phyloP scores from a whole-genome alignment of 345 rosid species.

The Barbarea vulgaris region DNA sequence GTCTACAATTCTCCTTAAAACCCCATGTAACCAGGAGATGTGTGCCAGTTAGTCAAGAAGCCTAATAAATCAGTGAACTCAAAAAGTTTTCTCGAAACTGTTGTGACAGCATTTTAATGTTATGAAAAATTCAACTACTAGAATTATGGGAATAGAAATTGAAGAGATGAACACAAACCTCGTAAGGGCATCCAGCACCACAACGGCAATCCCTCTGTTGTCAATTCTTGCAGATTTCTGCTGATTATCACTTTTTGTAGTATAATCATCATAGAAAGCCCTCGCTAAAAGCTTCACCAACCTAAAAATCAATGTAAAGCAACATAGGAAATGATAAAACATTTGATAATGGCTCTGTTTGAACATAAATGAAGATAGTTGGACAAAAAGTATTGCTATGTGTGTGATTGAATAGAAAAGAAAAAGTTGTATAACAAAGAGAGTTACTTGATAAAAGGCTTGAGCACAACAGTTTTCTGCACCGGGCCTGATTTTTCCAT shows the following conservation, averaged over 20 bases:
- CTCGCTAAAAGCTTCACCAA: conserved; percentile 77
- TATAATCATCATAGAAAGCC: conserved; percentile 82
- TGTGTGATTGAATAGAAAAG: neutral
- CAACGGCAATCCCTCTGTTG: conserved; percentile 76
- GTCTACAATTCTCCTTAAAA: neutral
- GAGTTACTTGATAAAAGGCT: conserved; percentile 42
- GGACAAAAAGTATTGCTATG: neutral
- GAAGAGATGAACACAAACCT: conserved; percentile 47
- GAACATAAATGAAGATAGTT: neutral
- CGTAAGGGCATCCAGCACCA: conserved; percentile 79
- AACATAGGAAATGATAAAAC: neutral
- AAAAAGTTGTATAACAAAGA: neutral
- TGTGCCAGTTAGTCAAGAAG: neutral
- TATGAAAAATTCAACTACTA: neutral
- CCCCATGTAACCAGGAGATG: neutral
- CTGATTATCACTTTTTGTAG: conserved; percentile 73
- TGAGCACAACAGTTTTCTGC: conserved; percentile 37
- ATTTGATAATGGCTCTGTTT: neutral
- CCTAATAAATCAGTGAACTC: neutral
- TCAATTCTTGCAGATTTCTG: conserved; percentile 72
- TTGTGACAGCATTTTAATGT: neutral
- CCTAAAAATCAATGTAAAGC: conserved; percentile 39
- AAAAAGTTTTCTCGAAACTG: conserved; percentile 6
- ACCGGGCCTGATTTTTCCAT: conserved; percentile 34
- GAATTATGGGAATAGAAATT: neutral